Conservation (phyloP, 805 yeast genomes). For the Wickerhamomyces chaumierensis region DNA sequence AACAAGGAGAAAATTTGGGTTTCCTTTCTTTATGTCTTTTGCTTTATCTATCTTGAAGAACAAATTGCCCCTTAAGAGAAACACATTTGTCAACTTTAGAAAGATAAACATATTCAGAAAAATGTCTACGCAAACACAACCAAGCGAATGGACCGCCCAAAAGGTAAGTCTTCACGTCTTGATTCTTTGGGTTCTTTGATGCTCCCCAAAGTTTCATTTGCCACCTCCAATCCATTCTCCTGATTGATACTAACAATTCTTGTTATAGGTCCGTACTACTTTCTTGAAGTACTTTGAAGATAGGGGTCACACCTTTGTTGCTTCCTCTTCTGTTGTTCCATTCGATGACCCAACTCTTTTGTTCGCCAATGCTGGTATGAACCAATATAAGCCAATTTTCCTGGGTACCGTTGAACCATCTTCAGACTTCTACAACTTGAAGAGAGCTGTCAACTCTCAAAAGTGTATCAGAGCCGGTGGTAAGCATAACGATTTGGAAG, state of each 20-base stretch:
- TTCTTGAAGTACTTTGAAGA: slow-evolving; percentile 72
- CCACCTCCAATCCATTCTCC: no score
- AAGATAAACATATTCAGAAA: slow-evolving; percentile 7
- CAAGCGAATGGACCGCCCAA: slow-evolving; percentile 16
- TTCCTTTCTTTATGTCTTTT: slow-evolving; percentile 1
- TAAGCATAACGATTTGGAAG: slow-evolving; percentile 95
- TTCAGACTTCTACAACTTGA: slow-evolving; percentile 71
- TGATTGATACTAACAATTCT: background rate
- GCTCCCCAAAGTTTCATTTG: background rate
- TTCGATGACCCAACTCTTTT: slow-evolving; percentile 95
- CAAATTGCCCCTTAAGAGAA: background rate
- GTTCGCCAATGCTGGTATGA: slow-evolving; percentile 99
- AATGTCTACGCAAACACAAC: slow-evolving; percentile 20
- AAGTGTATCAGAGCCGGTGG: slow-evolving; percentile 99
- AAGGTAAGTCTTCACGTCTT: slow-evolving; percentile 11
- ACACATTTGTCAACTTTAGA: slow-evolving; percentile 1
- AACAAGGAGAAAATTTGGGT: background rate
- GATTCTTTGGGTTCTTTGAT: background rate
- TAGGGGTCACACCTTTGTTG: slow-evolving; percentile 67
- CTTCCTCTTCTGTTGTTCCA: slow-evolving; percentile 92
- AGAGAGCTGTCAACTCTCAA: slow-evolving; percentile 90
- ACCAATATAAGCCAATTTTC: slow-evolving; percentile 96
- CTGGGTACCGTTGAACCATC: slow-evolving; percentile 96
- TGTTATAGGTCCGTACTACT: slow-evolving; percentile 57
- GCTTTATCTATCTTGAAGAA: background rate